Percentiles rank a stretch among this genome's conserved stretches.
These are phyloP conservation scores for Abelmoschus esculentus DNA, from an alignment of 345 rosid species.

Conservation along the genomic window DNA sequence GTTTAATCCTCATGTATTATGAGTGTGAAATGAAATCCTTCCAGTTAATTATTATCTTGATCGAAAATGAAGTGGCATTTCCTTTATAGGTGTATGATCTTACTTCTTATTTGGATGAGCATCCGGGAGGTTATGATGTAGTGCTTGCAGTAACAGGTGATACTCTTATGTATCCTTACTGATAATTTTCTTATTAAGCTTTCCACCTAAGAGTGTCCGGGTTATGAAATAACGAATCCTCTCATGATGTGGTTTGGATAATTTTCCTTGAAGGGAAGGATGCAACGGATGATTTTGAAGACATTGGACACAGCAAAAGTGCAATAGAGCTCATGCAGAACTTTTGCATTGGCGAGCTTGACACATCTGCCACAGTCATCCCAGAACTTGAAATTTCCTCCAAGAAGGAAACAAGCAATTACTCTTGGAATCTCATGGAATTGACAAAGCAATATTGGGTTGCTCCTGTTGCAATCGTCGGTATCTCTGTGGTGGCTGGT, in stretches of 20 bases:
- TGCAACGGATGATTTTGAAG: constrained; percentile 79
- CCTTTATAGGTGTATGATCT: constrained; percentile 67
- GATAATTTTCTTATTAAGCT: background rate
- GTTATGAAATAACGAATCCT: background rate
- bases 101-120: constrained; percentile 73
- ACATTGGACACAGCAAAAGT: constrained; percentile 67
- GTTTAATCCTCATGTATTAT: background rate
- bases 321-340: constrained; percentile 64
- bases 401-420: constrained; percentile 25
- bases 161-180: constrained; percentile 4
- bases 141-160: constrained; percentile 64
- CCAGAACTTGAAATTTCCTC: constrained; percentile 62
- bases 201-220: background rate
- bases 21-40: background rate
- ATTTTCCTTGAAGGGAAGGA: constrained; percentile 49
- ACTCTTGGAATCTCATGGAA: constrained; percentile 33
- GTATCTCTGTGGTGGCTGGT: constrained; percentile 58
- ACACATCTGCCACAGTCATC: constrained; percentile 32
- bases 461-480: constrained; percentile 47
- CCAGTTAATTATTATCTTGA: background rate
- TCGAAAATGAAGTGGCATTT: background rate
- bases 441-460: constrained; percentile 64
- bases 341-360: constrained; percentile 81
- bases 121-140: constrained; percentile 94
- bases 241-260: constrained; percentile 5